phyloP scores from a whole-genome alignment of 2,329 filamentous ascomycete genomes.

The Periconia digitata region DNA sequence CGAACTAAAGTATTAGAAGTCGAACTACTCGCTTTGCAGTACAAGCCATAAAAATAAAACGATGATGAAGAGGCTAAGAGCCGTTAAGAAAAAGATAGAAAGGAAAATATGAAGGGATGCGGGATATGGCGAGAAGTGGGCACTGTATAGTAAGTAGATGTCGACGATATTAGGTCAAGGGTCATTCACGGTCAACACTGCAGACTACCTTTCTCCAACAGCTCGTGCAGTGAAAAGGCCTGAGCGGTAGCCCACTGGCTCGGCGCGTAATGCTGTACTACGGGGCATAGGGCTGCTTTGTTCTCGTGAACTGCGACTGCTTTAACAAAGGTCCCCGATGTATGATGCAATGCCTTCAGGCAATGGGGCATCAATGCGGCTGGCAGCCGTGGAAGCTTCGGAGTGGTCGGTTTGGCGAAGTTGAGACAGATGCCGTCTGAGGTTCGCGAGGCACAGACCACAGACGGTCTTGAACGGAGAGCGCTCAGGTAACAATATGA shows the following conservation, averaged over 20 bases:
- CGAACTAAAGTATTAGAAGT: background rate
- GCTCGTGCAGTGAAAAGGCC: conserved; percentile 10
- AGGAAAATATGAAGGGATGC: background rate
- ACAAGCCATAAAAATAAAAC: background rate
- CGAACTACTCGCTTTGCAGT: too few relatives aligned
- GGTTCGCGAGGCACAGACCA: conserved; percentile 36
- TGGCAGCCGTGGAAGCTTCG: conserved; percentile 15
- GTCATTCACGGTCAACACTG: background rate
- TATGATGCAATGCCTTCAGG: background rate
- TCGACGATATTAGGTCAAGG: background rate
- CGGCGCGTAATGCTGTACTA: conserved; percentile 33
- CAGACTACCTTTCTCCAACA: conserved; percentile 26
- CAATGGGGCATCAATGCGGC: conserved; percentile 20
- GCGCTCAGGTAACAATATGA: conserved; percentile 19
- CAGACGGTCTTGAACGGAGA: conserved; percentile 3
- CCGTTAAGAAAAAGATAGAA: background rate
- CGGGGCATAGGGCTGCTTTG: conserved; percentile 24
- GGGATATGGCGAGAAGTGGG: background rate
- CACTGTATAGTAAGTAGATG: background rate
- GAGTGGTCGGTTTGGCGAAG: conserved; percentile 16
- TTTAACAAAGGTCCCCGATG: conserved; percentile 20
- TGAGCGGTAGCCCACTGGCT: conserved; percentile 12
- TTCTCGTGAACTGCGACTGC: conserved; percentile 15
- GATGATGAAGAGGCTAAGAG: background rate
- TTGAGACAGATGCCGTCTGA: conserved; percentile 34